Evolutionary conservation across 768 basidiomycete genomes (phyloP).

Genomic region (Russula sp.): DNA sequence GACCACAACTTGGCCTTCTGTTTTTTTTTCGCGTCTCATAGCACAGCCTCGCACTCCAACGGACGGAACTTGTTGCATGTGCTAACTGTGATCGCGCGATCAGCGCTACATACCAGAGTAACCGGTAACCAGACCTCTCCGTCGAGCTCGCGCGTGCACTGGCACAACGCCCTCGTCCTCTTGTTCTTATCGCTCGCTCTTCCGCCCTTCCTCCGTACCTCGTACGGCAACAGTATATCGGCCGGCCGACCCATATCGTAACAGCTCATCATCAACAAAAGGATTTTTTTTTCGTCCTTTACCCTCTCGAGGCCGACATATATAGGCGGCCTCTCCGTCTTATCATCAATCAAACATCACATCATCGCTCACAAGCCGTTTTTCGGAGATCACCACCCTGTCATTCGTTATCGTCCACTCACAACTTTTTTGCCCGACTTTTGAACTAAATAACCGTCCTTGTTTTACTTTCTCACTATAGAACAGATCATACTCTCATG

Average conservation of each 20-base stretch:
- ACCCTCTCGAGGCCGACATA: background rate
- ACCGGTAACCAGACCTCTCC: no score
- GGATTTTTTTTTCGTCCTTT: background rate
- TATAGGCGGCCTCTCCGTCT: background rate
- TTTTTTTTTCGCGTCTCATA: no score
- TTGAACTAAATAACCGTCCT: background rate
- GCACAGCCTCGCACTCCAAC: no score
- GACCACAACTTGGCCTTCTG: no score
- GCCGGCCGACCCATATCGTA: background rate
- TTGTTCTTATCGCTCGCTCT: background rate
- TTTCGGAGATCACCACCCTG: background rate
- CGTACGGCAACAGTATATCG: background rate
- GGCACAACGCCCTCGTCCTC: background rate
- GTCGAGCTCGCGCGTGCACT: background rate
- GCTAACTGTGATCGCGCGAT: no score
- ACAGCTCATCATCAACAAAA: background rate
- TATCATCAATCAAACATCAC: constrained; percentile 1
- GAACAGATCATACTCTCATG: no score
- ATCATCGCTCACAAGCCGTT: background rate
- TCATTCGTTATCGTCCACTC: background rate
- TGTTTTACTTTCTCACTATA: background rate
- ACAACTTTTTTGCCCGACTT: background rate
- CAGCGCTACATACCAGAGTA: no score
- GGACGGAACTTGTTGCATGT: no score
- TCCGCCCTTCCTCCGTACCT: background rate